A percentile compares a stretch with the other conserved stretches of the same genome.
These are phyloP conservation scores for Triticum turgidum DNA, from an alignment of 176 grass and related monocot species.

Conservation along the genomic window DNA sequence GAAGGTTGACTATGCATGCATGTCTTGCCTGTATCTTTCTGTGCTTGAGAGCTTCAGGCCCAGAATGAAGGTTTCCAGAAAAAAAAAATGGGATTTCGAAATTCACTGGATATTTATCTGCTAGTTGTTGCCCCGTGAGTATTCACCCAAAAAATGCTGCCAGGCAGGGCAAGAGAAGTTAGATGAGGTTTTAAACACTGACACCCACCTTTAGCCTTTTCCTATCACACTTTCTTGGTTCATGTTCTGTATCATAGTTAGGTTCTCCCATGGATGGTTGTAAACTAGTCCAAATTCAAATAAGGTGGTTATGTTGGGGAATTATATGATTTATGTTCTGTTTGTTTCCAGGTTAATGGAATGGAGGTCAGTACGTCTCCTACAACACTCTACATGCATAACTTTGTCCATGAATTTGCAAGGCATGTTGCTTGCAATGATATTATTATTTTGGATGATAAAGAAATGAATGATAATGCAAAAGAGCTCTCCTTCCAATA, in stretches of 20 bases:
- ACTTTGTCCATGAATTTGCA: conserved; percentile 33
- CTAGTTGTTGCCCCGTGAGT: neutral
- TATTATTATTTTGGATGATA: conserved; percentile 16
- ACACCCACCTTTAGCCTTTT: neutral
- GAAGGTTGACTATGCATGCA: neutral
- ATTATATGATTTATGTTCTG: neutral
- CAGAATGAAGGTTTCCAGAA: neutral
- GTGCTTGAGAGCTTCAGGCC: neutral
- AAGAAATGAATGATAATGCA: neutral
- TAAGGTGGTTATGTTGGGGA: neutral
- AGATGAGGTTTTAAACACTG: neutral
- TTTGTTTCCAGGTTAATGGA: neutral
- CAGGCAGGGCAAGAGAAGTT: neutral
- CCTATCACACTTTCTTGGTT: neutral
- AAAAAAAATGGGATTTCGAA: neutral
- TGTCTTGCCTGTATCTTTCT: neutral
- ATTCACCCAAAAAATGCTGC: neutral
- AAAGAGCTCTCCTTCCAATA: conserved; percentile 16
- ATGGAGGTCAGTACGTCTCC: neutral
- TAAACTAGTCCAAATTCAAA: neutral
- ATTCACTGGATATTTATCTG: neutral
- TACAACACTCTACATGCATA: conserved; percentile 17
- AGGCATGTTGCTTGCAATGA: conserved; percentile 27
- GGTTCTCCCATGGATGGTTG: neutral
- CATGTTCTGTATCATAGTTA: neutral